A percentile compares a stretch with the other conserved stretches of the same genome.
These are phyloP conservation scores for Ogataea paradorogensis DNA, from an alignment of 805 yeast species.

Conservation along the genomic window DNA sequence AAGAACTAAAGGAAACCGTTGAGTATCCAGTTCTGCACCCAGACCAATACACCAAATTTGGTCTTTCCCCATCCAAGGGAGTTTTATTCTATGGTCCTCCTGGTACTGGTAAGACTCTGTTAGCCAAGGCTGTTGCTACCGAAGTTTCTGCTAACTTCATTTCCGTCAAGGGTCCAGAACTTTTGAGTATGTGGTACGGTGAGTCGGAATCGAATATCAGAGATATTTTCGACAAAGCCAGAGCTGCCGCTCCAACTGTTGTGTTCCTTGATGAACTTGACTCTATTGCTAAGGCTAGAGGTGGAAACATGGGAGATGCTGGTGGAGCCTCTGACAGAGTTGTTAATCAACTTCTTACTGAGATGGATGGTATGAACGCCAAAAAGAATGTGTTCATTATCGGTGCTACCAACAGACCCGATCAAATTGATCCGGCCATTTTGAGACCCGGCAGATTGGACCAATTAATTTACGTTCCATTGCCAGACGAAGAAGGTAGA, in stretches of 20 bases:
- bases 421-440: constrained; percentile 97
- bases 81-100: constrained; percentile 99
- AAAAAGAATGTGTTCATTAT: constrained; percentile 98
- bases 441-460: constrained; percentile 99
- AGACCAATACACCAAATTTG: constrained; percentile 97
- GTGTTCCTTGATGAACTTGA: constrained; percentile 98
- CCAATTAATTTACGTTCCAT: constrained; percentile 96
- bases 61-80: constrained; percentile 97
- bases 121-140: constrained; percentile 99
- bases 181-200: constrained; percentile 98
- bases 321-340: constrained; percentile 97
- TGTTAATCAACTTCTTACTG: constrained; percentile 91
- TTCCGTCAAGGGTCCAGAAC: constrained; percentile 95
- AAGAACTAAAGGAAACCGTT: constrained; percentile 96
- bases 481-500: constrained; percentile 95
- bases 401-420: constrained; percentile 99
- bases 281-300: constrained; percentile 96
- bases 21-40: constrained; percentile 99
- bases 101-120: constrained; percentile 98
- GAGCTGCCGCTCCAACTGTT: constrained; percentile 99
- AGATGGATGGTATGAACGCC: constrained; percentile 99
- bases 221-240: constrained; percentile 96
- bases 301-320: constrained; percentile 87
- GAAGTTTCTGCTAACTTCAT: constrained; percentile 98
- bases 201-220: constrained; percentile 97